phyloP scores from a whole-genome alignment of 2,329 filamentous ascomycete species.

The Ustulina deusta region DNA sequence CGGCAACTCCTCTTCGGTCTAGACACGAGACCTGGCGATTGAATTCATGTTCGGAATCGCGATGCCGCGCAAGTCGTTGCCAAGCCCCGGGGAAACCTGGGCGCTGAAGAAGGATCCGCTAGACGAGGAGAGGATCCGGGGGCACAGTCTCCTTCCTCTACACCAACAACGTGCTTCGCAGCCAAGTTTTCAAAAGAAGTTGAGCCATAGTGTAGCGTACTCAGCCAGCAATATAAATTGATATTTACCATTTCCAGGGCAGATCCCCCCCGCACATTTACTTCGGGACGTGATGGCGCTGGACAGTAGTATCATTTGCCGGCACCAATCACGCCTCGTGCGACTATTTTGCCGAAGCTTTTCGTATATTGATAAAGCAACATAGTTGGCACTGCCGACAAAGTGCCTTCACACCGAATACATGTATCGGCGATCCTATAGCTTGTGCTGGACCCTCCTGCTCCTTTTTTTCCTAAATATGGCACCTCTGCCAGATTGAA shows the following conservation, averaged over 20 bases:
- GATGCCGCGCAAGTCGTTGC: constrained; percentile 24
- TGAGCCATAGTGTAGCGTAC: neutral
- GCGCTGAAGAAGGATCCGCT: constrained; percentile 7
- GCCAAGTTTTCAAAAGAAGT: neutral
- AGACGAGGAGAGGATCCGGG: constrained; percentile 14
- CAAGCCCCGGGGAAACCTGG: constrained; percentile 23
- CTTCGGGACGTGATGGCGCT: constrained; percentile 2
- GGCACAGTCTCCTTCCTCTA: neutral
- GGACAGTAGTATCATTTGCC: constrained; percentile 36
- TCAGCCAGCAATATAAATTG: constrained; percentile 34
- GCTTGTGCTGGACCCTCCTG: neutral
- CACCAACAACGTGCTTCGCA: constrained; percentile 8
- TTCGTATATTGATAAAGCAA: constrained; percentile 31
- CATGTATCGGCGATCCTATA: neutral
- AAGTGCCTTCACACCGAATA: constrained; percentile 35
- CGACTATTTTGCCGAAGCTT: constrained; percentile 36
- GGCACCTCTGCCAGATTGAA: constrained; percentile 22
- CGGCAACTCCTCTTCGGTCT: neutral
- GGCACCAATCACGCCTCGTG: constrained; percentile 36
- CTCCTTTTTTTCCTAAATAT: constrained; percentile 29
- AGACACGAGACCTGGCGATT: neutral
- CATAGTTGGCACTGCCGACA: constrained; percentile 31
- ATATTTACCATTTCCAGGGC: neutral
- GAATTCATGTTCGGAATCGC: constrained; percentile 18
- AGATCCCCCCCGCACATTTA: constrained; percentile 25